These are phyloP conservation scores for Xylariaceae sp. DNA, from an alignment of 2,329 filamentous ascomycete species.

Conservation along the genomic window DNA sequence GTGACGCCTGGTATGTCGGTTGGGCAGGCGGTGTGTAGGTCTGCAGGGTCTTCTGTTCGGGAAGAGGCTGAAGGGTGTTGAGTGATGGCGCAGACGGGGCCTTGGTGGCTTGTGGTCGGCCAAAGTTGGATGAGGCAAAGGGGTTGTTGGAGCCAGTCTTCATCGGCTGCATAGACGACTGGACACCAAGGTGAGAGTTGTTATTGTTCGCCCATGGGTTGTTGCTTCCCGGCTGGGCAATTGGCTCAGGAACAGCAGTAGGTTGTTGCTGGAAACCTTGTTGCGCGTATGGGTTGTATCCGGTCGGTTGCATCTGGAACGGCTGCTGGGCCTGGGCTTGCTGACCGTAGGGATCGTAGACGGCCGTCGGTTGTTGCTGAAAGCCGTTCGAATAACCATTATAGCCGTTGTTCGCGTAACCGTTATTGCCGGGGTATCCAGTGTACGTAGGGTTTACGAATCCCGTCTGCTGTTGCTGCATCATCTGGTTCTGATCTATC, in stretches of 20 bases:
- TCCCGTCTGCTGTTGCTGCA: constrained; percentile 79
- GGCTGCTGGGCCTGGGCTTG: constrained; percentile 37
- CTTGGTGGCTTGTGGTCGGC: constrained; percentile 53
- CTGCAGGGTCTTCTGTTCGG: constrained; percentile 77
- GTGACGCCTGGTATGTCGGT: constrained; percentile 41
- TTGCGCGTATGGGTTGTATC: constrained; percentile 51
- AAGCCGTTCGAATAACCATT: constrained; percentile 63
- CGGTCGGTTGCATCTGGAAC: constrained; percentile 48
- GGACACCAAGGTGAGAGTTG: constrained; percentile 43
- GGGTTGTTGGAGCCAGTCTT: constrained; percentile 97
- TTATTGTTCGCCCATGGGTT: constrained; percentile 79
- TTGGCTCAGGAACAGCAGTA: constrained; percentile 50
- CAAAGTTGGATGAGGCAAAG: constrained; percentile 68
- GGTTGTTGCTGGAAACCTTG: constrained; percentile 42
- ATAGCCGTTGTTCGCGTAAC: constrained; percentile 51
- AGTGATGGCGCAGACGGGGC: constrained; percentile 62
- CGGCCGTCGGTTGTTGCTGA: constrained; percentile 58
- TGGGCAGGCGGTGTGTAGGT: constrained; percentile 39
- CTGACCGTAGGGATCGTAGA: constrained; percentile 64
- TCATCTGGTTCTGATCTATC: constrained; percentile 68
- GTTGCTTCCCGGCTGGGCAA: constrained; percentile 74
- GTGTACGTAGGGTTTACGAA: constrained; percentile 50
- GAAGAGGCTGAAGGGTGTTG: constrained; percentile 53
- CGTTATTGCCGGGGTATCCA: constrained; percentile 56
- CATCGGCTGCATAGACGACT: constrained; percentile 68